Percentiles rank a stretch among this genome's conserved stretches.
phyloP scores from a whole-genome alignment of 2,329 filamentous ascomycete genomes.

The Phialophora expanda region DNA sequence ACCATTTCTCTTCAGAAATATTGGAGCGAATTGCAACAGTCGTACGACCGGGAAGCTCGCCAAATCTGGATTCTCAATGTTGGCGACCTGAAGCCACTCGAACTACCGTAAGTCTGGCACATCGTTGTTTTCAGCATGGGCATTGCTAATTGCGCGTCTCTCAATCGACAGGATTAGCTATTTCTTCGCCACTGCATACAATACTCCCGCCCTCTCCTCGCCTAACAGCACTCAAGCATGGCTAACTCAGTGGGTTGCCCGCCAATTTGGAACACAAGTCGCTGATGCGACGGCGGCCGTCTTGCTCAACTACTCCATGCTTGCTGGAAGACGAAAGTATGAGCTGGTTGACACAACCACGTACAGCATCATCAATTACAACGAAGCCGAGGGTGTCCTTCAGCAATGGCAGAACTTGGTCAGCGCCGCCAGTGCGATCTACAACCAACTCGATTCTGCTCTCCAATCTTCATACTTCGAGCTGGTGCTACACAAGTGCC shows the following conservation, averaged over 20 bases:
- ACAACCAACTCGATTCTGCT: conserved; percentile 58
- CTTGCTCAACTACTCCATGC: conserved; percentile 62
- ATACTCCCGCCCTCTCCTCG: conserved; percentile 62
- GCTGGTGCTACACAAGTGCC: conserved; percentile 64
- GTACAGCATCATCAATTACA: conserved; percentile 68
- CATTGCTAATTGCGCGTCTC: background rate
- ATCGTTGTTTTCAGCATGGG: background rate
- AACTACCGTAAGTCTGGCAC: conserved; percentile 56
- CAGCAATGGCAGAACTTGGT: conserved; percentile 61
- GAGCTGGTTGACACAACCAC: conserved; percentile 65
- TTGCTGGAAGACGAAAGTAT: conserved; percentile 65
- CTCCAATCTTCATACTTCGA: conserved; percentile 67
- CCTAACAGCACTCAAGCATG: conserved; percentile 61
- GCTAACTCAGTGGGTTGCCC: conserved; percentile 60
- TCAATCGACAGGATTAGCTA: conserved; percentile 57
- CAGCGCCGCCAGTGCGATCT: conserved; percentile 61
- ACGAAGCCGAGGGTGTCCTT: conserved; percentile 65
- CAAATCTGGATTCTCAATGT: conserved; percentile 72
- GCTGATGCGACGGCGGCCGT: conserved; percentile 58
- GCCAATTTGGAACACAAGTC: conserved; percentile 61
- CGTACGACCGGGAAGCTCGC: conserved; percentile 63
- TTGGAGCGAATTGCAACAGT: conserved; percentile 68
- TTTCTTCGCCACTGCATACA: conserved; percentile 71
- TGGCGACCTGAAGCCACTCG: conserved; percentile 68
- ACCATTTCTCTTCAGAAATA: conserved; percentile 69